Evolutionary conservation across 2,329 filamentous ascomycete species (phyloP), one percentile per base, ranked within the genome.

Genomic region (Parafenestella ontariensis): DNA sequence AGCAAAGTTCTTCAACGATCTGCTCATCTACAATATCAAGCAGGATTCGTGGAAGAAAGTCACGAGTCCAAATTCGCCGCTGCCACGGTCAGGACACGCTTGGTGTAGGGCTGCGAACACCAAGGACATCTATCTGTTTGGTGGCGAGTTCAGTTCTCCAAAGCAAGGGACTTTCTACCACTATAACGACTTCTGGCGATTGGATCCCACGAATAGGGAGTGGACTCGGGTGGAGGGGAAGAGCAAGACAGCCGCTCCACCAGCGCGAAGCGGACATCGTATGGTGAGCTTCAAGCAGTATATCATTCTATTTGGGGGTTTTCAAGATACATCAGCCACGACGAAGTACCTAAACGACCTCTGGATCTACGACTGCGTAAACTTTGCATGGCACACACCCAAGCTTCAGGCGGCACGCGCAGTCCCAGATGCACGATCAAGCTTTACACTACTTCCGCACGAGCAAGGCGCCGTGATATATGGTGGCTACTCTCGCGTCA

Each of bases 91-190:
- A 56, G 95, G 95, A 2, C 95, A 98, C 82, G 94, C 95, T 15
- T 97, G 93, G 92, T 96, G 91, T 68, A 86, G 92, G 54, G 92
- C 91, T 52, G 91, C 90, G 43, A 96, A 97, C 76, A 85, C 89
- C 15, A 90, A 89, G 59, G 87, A 90, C 29, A 85, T 98, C 47
- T 99, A 96, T 74, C 80, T 99, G 15, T 98, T 98, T 70, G 95
- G 95, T 61, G 95, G 94, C 57, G 95, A 99, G 77, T 99, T 99
- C 76, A 96, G 91, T 53, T 94, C 89, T 24, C 95, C 95, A 2
- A 98, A 97, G 74, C 95, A 98, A 77, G 95, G 95, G 3, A 98
- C 94, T 0, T 99, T 99, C 71, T 97, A 99, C 76, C 95, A 99
- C 77, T 99, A 99, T 79, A 96, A 96, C 70, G 95, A 98, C 78